Evolutionary conservation across 2,329 filamentous ascomycete species (phyloP), one percentile per base, ranked within the genome.

Genomic region (Stachybotrys chartarum): DNA sequence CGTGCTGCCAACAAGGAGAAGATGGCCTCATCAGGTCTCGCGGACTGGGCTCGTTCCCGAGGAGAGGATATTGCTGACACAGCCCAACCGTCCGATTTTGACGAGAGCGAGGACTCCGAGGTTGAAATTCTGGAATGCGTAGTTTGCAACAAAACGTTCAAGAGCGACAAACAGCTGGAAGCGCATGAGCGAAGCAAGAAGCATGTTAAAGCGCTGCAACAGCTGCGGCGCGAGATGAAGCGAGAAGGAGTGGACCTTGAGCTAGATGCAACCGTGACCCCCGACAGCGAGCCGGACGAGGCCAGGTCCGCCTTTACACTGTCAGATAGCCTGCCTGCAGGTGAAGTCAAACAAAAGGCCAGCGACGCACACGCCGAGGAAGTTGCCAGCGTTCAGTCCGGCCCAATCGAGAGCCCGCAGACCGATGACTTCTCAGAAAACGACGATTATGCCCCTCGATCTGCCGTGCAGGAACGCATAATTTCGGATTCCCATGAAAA

Each of bases 131-230:
- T 90, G 54, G 86, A 86, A 63, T 97, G 94, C 67, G 81, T 87
- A 3, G 82, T 85, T 5, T 97, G 94, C 70, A 81, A 84, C 61
- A 90, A 88, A 61, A 80, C 74, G 0, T 99, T 97, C 73, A 83
- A 97, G 72, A 97, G 92, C 65, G 89, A 96, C 67, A 91, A 91
- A 61, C 93, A 97, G 66, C 91, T 88, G 58, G 86, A 95, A 64
- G 87, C 88, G 3, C 94, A 99, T 65, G 92, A 97, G 73, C 91
- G 88, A 74, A 97, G 93, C 77, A 99, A 96, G 70, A 99, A 97
- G 72, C 94, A 99, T 65, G 72, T 86, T 58, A 97, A 96, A 68
- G 87, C 91, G 3, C 80, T 97, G 7, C 86, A 92, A 61, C 83
- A 91, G 58, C 72, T 99, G 45, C 85, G 84, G 64, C 81, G 83